Evolutionary conservation across 768 basidiomycete species (phyloP), one percentile per base, ranked within the genome.

Genomic region (Pisolithus sp.): DNA sequence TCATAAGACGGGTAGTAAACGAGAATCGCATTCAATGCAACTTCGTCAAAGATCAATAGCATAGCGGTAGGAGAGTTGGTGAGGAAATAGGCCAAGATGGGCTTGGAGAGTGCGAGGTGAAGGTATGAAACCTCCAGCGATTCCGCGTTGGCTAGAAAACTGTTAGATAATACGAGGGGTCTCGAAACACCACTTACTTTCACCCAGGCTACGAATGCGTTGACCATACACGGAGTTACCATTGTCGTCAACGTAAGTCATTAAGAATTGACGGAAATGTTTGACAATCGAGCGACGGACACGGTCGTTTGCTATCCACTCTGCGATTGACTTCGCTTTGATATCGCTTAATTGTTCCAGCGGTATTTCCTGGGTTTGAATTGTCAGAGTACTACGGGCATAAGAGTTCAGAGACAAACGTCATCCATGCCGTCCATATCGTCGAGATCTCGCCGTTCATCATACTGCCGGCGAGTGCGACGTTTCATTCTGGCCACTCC

Each of bases 121-220:
- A 92, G 78, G 69, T 94, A 98, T 1, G 94, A 97, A 23, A 98
- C 90, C 69, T 98, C 96, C 52, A 99, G 81, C 0, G 94, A 97
- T 71, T 99, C 96, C 31, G 94, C 83, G 69, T 99, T 98, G 62
- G 85, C 96, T 98, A 58, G 23, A 6, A 18, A 13, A 17, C 46
- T 49, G 53, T 58, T 48, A 57, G 56, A 17, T 48, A 31, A 36
- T 50, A 47, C 58, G n/a, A 21, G 44, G 57, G 20, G 48, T n/a
- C 36, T n/a, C 10, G 48, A 34, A 36, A 34, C 17, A 41, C 49
- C 54, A 5, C 79, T 69, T 59, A 96, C 95, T 85, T 81, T 98
- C 95, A 66, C 96, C 96, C 30, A 99, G 80, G 60, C 85, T 84
- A 44, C 88, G 85, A 64, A 99, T 97, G 46, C 93, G 78, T 65